Base-by-base conservation (phyloP, 352 stramenopile species). In the Phytophthora brassicae region DNA sequence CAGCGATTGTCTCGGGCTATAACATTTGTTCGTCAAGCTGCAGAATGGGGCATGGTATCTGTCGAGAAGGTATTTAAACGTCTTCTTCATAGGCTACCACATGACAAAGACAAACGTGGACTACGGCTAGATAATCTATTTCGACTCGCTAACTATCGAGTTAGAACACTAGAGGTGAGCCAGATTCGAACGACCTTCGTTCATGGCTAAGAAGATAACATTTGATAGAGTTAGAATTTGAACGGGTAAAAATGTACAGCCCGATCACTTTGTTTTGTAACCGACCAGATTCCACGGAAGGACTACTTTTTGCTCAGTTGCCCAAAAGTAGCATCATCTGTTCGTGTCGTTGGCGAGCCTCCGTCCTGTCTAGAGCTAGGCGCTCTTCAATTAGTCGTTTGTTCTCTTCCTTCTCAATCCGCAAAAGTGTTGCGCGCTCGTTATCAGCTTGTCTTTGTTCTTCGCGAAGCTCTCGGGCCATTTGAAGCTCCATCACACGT, bases 261-360 rank as follows among this genome's bases (percentile, higher is more conserved):
- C n/a, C n/a, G n/a, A n/a, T n/a, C n/a, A n/a, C n/a, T n/a, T n/a
- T n/a, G n/a, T n/a, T n/a, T n/a, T n/a, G n/a, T n/a, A n/a, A n/a
- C n/a, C n/a, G n/a, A n/a, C n/a, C n/a, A n/a, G n/a, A n/a, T n/a
- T n/a, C n/a, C n/a, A n/a, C n/a, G n/a, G n/a, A n/a, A n/a, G n/a
- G n/a, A n/a, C n/a, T n/a, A n/a, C n/a, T n/a, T n/a, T n/a, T n/a
- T n/a, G n/a, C n/a, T n/a, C n/a, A n/a, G n/a, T n/a, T n/a, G n/a
- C n/a, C n/a, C n/a, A 64, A 29, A 16, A 58, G 3, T 6, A 64
- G 7, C 56, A 58, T 49, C 38, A 64, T 57, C 11, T 57, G 13
- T 2, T 64, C 46, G 22, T 64, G 56, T 5, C 56, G 20, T 0
- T 58, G 44, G 13, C 42, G 16, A 0, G 24, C 19, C 6, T 58